Evolutionary conservation across 2,329 filamentous ascomycete species (phyloP).

Genomic region (Alternaria sp.): DNA sequence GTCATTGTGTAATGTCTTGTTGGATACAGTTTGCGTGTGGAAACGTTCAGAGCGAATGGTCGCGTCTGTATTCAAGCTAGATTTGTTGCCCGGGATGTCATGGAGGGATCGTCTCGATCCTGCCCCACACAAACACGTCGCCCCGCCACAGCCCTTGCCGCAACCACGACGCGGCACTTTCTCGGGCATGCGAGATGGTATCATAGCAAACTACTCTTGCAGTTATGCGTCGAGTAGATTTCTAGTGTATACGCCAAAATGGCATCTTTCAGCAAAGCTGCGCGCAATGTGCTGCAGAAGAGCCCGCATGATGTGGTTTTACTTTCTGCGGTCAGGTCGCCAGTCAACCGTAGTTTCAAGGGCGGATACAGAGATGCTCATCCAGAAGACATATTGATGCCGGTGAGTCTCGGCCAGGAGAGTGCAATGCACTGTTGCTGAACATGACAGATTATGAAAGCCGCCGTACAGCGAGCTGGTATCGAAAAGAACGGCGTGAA

Average conservation of each 20-base stretch:
- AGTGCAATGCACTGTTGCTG: constrained; percentile 70
- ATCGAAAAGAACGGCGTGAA: constrained; percentile 39
- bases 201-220: constrained; percentile 4
- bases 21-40: constrained; percentile 9
- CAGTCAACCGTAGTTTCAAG: constrained; percentile 85
- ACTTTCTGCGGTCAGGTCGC: constrained; percentile 86
- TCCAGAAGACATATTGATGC: constrained; percentile 81
- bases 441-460: constrained; percentile 74
- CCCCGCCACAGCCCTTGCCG: constrained; percentile 42
- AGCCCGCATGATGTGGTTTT: constrained; percentile 96
- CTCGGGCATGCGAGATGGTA: constrained; percentile 20
- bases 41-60: constrained; percentile 12
- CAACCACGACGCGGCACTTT: constrained; percentile 36
- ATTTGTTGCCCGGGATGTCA: constrained; percentile 34
- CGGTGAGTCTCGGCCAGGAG: constrained; percentile 56
- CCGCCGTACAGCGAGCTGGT: constrained; percentile 38
- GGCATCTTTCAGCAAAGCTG: constrained; percentile 42
- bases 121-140: constrained; percentile 42
- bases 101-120: constrained; percentile 39
- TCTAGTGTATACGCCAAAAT: constrained; percentile 23
- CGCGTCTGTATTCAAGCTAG: constrained; percentile 15
- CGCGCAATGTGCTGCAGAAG: constrained; percentile 74
- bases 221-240: constrained; percentile 6
- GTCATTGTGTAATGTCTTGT: constrained; percentile 33
- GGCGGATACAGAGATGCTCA: constrained; percentile 93